phyloP scores from a whole-genome alignment of 2,329 filamentous ascomycete genomes.

The Huntiella decipiens region DNA sequence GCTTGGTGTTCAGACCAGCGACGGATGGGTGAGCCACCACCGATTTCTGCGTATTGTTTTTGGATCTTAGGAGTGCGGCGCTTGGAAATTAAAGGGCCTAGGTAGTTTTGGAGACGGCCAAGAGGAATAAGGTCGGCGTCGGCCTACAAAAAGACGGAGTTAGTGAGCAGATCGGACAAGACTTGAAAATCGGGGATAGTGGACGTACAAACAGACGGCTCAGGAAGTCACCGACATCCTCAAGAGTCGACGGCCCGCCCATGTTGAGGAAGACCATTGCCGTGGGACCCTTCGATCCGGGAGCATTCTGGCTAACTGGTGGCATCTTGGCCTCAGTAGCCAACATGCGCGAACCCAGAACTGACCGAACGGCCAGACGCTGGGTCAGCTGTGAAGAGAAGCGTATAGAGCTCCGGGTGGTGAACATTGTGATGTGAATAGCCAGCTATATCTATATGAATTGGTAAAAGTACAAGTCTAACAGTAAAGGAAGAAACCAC shows the following conservation, averaged over 20 bases:
- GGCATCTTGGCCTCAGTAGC: conserved; percentile 30
- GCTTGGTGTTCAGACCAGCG: conserved; percentile 96
- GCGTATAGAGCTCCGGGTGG: conserved; percentile 15
- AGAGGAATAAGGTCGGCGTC: conserved; percentile 93
- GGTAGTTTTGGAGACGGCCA: conserved; percentile 72
- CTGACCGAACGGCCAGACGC: conserved; percentile 15
- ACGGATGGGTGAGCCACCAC: conserved; percentile 90
- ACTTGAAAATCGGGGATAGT: conserved; percentile 1
- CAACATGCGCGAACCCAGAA: conserved; percentile 14
- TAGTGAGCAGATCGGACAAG: not conserved
- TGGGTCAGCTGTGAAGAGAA: conserved; percentile 9
- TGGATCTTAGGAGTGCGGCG: conserved; percentile 90
- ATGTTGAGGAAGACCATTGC: conserved; percentile 99
- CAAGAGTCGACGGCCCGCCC: conserved; percentile 78
- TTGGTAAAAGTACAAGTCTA: too few relatives aligned
- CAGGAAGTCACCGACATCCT: conserved; percentile 77
- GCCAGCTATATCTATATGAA: not conserved
- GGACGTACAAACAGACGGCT: conserved; percentile 70
- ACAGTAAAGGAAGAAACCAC: not conserved
- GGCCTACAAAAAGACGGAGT: conserved; percentile 34
- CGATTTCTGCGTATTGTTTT: conserved; percentile 87
- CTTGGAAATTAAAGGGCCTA: conserved; percentile 71
- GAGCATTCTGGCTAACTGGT: conserved; percentile 61
- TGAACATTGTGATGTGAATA: conserved; percentile 16
- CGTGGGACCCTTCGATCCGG: conserved; percentile 59